Percentiles rank a stretch among this genome's conserved stretches.
These are phyloP conservation scores for Botrytis hyacinthi DNA, from an alignment of 2,329 filamentous ascomycete species.

Conservation along the genomic window DNA sequence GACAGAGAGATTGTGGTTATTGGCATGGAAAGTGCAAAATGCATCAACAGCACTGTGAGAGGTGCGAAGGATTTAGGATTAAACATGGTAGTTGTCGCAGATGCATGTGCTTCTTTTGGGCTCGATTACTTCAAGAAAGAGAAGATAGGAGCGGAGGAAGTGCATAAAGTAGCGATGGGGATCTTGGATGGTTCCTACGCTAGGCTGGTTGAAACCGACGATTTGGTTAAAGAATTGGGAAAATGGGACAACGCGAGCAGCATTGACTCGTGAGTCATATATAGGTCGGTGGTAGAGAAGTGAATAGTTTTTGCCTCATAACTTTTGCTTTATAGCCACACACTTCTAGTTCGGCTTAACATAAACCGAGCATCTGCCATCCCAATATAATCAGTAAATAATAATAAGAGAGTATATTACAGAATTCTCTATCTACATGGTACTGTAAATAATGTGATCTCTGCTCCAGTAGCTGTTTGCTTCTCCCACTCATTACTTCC, in stretches of 20 bases:
- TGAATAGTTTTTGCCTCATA: background rate
- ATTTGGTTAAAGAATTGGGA: background rate
- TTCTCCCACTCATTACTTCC: background rate
- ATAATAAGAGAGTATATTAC: background rate
- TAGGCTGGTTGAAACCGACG: background rate
- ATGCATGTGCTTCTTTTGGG: slow-evolving; percentile 31
- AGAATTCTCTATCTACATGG: background rate
- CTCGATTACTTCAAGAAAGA: background rate
- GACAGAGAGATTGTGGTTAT: slow-evolving; percentile 27
- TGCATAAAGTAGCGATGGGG: slow-evolving; percentile 13
- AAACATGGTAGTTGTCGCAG: slow-evolving; percentile 29
- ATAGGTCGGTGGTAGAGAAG: too few relatives aligned
- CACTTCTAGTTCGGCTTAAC: background rate
- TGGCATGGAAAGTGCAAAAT: slow-evolving; percentile 32
- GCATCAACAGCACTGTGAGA: slow-evolving; percentile 30
- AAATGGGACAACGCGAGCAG: background rate
- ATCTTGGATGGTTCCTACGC: slow-evolving; percentile 4
- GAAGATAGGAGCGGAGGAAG: slow-evolving; percentile 5
- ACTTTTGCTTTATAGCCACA: background rate
- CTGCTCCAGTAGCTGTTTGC: background rate
- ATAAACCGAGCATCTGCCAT: background rate
- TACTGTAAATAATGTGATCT: background rate
- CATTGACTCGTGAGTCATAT: background rate
- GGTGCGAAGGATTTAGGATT: slow-evolving; percentile 30
- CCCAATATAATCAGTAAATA: background rate